phyloP scores from a whole-genome alignment of 345 rosid species.

The Noccaea caerulescens region DNA sequence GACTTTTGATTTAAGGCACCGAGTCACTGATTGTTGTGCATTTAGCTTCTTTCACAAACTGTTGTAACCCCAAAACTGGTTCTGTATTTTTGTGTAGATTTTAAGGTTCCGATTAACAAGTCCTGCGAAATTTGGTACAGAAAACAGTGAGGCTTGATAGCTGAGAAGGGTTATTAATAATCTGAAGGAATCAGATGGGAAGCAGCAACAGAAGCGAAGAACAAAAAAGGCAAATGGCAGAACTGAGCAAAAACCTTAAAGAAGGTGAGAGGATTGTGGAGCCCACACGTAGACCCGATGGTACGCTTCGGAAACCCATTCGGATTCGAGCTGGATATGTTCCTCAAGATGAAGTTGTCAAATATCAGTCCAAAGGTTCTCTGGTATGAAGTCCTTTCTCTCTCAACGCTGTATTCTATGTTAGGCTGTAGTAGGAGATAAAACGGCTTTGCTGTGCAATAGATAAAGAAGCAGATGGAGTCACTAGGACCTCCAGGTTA shows the following conservation, averaged over 20 bases:
- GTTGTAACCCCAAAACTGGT: constrained; percentile 11
- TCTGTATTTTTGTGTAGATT: neutral
- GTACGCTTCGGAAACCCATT: constrained; percentile 84
- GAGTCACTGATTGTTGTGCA: neutral
- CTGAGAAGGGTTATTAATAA: constrained; percentile 6
- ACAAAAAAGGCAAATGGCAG: constrained; percentile 60
- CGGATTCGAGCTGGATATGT: constrained; percentile 85
- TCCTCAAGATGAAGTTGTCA: constrained; percentile 93
- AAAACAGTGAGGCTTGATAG: constrained; percentile 20
- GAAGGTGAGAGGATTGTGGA: constrained; percentile 94
- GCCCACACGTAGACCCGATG: constrained; percentile 89
- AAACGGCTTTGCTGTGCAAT: constrained; percentile 28
- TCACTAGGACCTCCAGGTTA: constrained; percentile 84
- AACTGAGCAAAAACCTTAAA: constrained; percentile 84
- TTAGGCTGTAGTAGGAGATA: neutral
- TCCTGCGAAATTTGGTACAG: neutral
- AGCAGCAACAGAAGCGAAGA: constrained; percentile 56
- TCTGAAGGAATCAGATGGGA: constrained; percentile 42
- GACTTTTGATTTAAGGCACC: neutral
- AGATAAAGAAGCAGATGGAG: constrained; percentile 83
- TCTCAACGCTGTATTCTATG: constrained; percentile 3
- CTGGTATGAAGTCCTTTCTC: constrained; percentile 54
- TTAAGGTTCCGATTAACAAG: neutral
- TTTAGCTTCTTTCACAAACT: constrained; percentile 22
- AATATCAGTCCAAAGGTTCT: constrained; percentile 84